Percentiles rank a stretch among this genome's conserved stretches.
phyloP scores from a whole-genome alignment of 208 protist genomes.

The Trypanosomatidae sp. region DNA sequence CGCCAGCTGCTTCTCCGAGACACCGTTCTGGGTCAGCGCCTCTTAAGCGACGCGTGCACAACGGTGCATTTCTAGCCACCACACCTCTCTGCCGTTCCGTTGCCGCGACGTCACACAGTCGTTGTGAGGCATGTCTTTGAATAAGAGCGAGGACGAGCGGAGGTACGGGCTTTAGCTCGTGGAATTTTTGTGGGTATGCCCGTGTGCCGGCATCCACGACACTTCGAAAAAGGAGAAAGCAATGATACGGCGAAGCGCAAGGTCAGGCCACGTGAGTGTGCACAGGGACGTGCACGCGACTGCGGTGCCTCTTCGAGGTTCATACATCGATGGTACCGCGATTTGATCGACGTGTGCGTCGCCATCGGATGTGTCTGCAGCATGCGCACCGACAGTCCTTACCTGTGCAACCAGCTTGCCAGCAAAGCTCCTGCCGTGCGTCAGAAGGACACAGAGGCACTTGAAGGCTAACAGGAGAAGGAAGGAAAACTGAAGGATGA shows the following conservation, averaged over 20 bases:
- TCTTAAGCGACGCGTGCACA: slow-evolving; percentile 21
- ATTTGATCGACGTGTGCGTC: neutral
- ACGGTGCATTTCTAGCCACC: neutral
- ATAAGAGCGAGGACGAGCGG: neutral
- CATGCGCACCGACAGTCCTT: neutral
- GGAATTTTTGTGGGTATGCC: neutral
- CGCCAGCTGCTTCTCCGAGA: slow-evolving; percentile 40
- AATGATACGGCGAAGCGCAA: neutral
- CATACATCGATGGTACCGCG: neutral
- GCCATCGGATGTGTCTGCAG: neutral
- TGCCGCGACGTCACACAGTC: neutral
- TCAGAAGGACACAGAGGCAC: neutral
- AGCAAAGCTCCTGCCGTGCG: neutral
- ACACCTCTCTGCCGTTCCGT: neutral
- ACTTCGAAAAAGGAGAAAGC: neutral
- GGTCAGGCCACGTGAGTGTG: neutral
- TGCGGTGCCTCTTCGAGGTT: neutral
- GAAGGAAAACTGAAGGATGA: neutral
- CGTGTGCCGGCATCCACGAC: neutral
- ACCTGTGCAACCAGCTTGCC: neutral
- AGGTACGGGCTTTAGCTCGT: neutral
- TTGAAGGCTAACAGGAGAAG: neutral
- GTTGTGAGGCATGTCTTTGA: neutral
- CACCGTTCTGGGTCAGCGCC: slow-evolving; percentile 30
- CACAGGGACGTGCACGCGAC: neutral